A percentile compares a stretch with the other conserved stretches of the same genome.
Evolutionary conservation across 495 filamentous ascomycete species (phyloP).

Genomic region (Talaromyces ruber): DNA sequence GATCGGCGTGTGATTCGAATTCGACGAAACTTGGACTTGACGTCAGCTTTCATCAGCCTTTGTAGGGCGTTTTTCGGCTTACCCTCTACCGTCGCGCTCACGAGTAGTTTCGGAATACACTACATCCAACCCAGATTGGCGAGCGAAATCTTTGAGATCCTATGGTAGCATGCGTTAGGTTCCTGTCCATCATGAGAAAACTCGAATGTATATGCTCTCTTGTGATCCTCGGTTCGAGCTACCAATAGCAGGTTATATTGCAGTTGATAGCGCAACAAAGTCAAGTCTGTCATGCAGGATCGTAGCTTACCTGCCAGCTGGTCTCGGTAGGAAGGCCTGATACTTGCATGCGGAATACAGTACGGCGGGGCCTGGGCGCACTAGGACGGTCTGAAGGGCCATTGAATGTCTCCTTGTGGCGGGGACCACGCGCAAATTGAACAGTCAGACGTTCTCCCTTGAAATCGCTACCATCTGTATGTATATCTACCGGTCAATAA

Average conservation of each 20-base stretch:
- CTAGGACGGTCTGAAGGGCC: slow-evolving; percentile 57
- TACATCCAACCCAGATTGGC: slow-evolving; percentile 91
- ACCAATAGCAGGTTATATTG: background rate
- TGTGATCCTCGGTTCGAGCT: slow-evolving; percentile 8
- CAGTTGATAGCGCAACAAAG: slow-evolving; percentile 11
- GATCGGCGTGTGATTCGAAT: slow-evolving; percentile 85
- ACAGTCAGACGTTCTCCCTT: slow-evolving; percentile 95
- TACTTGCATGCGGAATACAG: slow-evolving; percentile 92
- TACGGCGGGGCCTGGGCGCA: slow-evolving; percentile 86
- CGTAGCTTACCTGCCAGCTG: slow-evolving; percentile 99
- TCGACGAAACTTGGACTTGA: slow-evolving; percentile 73
- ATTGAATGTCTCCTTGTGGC: slow-evolving; percentile 71
- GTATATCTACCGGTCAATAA: slow-evolving; percentile 11
- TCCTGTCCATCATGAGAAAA: background rate
- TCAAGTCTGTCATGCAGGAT: slow-evolving; percentile 33
- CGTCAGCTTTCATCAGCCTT: slow-evolving; percentile 8
- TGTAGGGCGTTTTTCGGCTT: slow-evolving; percentile 25
- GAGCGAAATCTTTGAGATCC: slow-evolving; percentile 99
- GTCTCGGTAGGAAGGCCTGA: slow-evolving; percentile 95
- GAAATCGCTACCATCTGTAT: slow-evolving; percentile 88
- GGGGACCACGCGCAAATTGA: slow-evolving; percentile 92
- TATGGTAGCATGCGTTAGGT: slow-evolving; percentile 31
- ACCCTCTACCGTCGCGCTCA: slow-evolving; percentile 91
- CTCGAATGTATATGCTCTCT: background rate
- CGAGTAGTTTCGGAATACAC: slow-evolving; percentile 96